Evolutionary conservation across 306 rosid species (phyloP), one percentile per base, ranked within the genome.

Genomic region (Dryas alaskensis): DNA sequence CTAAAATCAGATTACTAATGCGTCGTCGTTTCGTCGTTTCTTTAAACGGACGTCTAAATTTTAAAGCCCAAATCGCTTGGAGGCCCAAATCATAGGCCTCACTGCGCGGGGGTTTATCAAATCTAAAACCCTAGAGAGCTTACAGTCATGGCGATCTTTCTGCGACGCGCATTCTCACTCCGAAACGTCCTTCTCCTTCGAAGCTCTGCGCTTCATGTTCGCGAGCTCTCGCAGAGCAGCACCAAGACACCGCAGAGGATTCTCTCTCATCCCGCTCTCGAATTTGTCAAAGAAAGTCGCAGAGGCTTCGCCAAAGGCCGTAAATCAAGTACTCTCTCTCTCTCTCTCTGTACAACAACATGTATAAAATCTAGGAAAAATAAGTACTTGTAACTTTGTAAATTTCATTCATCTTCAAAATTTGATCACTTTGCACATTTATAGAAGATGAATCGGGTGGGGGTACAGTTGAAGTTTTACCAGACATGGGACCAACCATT

Each of bases 251-350:
- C 69, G 13, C 61, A 65, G 17, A 68, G 82, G 50, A 53, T 44
- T n/a, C 72, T 81, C 71, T 27, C 79, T 72, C 60, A 69, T 74
- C 84, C 91, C 16, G 75, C 67, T 0, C 31, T 80, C 58, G 74
- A 87, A 70, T 88, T 88, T 49, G 25, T 81, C 58, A 10, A 53
- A 2, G 89, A 92, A 66, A 84, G 73, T 82, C 93, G 95, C 76
- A 82, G 97, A 82, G 82, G 92, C 72, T 92, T 83, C 82, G 99
- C 97, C 62, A 92, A 92, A 81, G 98, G 88, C 69, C 87, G 96
- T 13, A 19, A 90, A 82, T 82, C 96, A 79, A 88, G 96, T 89
- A 85, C 51, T 55, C 68, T n/a, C 58, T 19, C 14, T 47, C 14
- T 47, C 17, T 58, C 59, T 51, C 59, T 51, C 45, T 59, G 27